Evolutionary conservation across 495 filamentous ascomycete genomes (phyloP), one percentile per base, ranked within the genome.

Genomic region (Rhizodiscina lignyota): DNA sequence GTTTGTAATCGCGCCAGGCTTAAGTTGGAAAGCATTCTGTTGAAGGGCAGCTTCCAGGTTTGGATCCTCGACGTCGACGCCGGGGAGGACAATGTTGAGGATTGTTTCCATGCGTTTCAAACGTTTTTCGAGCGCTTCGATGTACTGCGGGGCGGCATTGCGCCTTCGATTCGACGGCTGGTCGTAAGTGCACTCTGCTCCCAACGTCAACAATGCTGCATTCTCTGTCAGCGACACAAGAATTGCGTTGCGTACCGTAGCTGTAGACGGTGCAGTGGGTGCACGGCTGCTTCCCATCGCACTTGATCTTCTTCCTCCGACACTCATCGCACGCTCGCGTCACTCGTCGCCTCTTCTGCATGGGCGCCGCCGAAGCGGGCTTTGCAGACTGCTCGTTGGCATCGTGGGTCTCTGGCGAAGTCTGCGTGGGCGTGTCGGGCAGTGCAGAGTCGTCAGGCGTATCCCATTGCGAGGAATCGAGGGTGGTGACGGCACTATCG

Each of bases 221-320:
- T 33, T 23, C 34, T 40, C 33, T 38, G 19, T 37, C 36, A 21
- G 41, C 36, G 26, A 21, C 17, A 5, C n/a, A n/a, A n/a, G n/a
- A n/a, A n/a, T n/a, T n/a, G n/a, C n/a, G n/a, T n/a, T n/a, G 55
- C 70, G 58, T 69, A 97, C 89, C 89, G 64, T 96, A 97, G 56
- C 82, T 92, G 58, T 97, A 96, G 24, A 94, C 83, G 4, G 84
- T 91, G 58, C 89, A 97, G 55, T 94, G 89, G 2, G 89, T 93
- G 56, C 89, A 97, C 5, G 89, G 91, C 55, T 94, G 85, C 59
- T 92, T 92, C 38, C 89, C 89, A 51, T 94, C 87, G 49, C 87
- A 96, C 56, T 94, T 97, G 54, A 96, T 94, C 58, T 97, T 97
- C 59, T 97, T 97, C 45, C 89, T 67, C 32, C 89, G 70, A 24